Percentiles rank a stretch among this genome's conserved stretches.
phyloP scores from a whole-genome alignment of 495 filamentous ascomycete genomes.

The Cetradonia linearis region DNA sequence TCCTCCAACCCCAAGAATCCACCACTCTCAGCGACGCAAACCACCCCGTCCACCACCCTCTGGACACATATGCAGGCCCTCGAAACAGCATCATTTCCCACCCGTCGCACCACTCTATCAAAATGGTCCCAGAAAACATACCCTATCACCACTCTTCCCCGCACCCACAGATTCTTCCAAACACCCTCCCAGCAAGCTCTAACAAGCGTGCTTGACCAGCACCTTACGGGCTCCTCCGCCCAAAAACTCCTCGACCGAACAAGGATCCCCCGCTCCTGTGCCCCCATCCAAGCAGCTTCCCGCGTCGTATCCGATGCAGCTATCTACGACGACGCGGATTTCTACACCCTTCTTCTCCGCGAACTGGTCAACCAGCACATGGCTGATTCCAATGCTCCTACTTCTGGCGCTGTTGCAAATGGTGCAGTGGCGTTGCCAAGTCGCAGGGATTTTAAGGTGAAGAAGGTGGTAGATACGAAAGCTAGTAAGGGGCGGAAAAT shows the following conservation, averaged over 20 bases:
- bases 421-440: constrained; percentile 22
- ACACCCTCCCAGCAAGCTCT: constrained; percentile 47
- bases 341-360: constrained; percentile 85
- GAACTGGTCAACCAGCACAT: constrained; percentile 83
- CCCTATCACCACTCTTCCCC: constrained; percentile 31
- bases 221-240: constrained; percentile 49
- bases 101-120: constrained; percentile 36
- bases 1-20: constrained; percentile 29
- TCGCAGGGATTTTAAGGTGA: constrained; percentile 38
- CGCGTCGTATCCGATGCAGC: constrained; percentile 17
- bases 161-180: constrained; percentile 36
- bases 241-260: constrained; percentile 60
- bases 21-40: constrained; percentile 37
- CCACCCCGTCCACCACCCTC: constrained; percentile 46
- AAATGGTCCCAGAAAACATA: constrained; percentile 45
- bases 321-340: constrained; percentile 86
- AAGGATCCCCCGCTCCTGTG: constrained; percentile 56
- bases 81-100: constrained; percentile 41
- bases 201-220: constrained; percentile 60
- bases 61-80: constrained; percentile 64
- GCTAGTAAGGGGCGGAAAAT: constrained; percentile 94
- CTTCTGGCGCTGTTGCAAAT: not conserved
- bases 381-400: constrained; percentile 23
- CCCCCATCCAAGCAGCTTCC: constrained; percentile 50
- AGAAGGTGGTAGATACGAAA: constrained; percentile 78